Conservation (phyloP, 352 stramenopile species). For the Globisporangium nagaii region DNA sequence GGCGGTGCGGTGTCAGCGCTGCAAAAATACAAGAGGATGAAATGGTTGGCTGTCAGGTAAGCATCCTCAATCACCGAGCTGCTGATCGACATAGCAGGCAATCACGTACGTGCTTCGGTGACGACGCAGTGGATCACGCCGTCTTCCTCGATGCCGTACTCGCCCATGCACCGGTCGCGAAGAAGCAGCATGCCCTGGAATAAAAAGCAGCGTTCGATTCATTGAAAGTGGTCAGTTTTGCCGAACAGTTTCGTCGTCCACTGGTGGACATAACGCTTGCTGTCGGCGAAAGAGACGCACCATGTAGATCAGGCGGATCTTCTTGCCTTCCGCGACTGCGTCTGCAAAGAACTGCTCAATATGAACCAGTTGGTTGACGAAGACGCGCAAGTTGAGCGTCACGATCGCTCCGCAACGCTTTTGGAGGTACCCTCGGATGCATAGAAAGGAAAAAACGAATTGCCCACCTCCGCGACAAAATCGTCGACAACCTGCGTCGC, state of each 20-base stretch:
- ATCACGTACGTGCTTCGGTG: slow-evolving; percentile 55
- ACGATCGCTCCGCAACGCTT: too few relatives aligned
- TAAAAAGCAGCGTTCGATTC: too few relatives aligned
- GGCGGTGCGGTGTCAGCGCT: slow-evolving; percentile 37
- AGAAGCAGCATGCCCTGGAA: slow-evolving; percentile 65
- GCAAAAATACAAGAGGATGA: slow-evolving; percentile 5
- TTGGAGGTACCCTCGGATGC: too few relatives aligned
- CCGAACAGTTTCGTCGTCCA: background rate
- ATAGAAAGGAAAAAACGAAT: background rate
- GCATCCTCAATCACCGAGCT: too few relatives aligned
- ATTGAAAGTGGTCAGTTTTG: background rate
- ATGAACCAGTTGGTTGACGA: too few relatives aligned
- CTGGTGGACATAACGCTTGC: too few relatives aligned
- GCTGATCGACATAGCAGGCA: too few relatives aligned
- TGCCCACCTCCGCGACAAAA: slow-evolving; percentile 40
- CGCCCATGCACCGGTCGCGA: slow-evolving; percentile 53
- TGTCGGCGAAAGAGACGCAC: too few relatives aligned
- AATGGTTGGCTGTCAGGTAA: background rate
- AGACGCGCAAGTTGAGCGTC: too few relatives aligned
- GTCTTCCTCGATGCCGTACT: slow-evolving; percentile 72
- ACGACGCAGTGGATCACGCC: slow-evolving; percentile 74
- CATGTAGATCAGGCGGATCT: slow-evolving; percentile 78
- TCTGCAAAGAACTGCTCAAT: slow-evolving; percentile 77
- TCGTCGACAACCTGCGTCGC: slow-evolving; percentile 58
- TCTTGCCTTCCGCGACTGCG: slow-evolving; percentile 44